These are phyloP conservation scores for Lichtheimia hyalospora DNA, from an alignment of 371 early-diverging fungal genomes.

Conservation along the genomic window DNA sequence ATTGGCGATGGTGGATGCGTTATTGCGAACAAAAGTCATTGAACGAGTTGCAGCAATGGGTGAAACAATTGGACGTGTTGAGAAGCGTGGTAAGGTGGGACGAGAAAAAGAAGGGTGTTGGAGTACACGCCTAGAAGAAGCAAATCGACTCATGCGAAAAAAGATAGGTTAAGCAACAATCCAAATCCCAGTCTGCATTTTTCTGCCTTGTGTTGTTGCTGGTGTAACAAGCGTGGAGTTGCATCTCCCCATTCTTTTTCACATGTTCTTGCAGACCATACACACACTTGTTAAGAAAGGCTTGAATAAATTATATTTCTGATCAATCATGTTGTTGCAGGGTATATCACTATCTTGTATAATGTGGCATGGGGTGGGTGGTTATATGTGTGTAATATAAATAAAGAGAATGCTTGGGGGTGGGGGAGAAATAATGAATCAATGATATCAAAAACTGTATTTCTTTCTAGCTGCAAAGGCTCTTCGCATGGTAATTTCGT, in stretches of 20 bases:
- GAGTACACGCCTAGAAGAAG: conserved; percentile 24
- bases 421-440: neutral
- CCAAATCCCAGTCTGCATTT: neutral
- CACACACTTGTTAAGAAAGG: neutral
- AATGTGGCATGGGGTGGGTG: neutral
- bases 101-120: conserved; percentile 10
- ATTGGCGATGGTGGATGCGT: conserved; percentile 5
- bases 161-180: conserved; percentile 14
- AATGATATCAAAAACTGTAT: neutral
- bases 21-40: conserved; percentile 7
- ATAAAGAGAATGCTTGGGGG: neutral
- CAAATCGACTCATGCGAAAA: conserved; percentile 29
- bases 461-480: conserved; percentile 19
- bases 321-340: neutral
- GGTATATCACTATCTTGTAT: conserved; percentile 1
- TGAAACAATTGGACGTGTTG: conserved; percentile 1
- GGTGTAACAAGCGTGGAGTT: too few relatives aligned
- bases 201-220: neutral
- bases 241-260: too few relatives aligned
- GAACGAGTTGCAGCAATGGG: conserved; percentile 5
- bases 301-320: neutral
- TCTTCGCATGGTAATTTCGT: conserved; percentile 24
- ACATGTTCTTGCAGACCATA: too few relatives aligned
- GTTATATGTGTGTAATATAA: neutral
- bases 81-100: conserved; percentile 3